Conservation (phyloP, 2,329 filamentous ascomycete species). For the Penicillium sp. region DNA sequence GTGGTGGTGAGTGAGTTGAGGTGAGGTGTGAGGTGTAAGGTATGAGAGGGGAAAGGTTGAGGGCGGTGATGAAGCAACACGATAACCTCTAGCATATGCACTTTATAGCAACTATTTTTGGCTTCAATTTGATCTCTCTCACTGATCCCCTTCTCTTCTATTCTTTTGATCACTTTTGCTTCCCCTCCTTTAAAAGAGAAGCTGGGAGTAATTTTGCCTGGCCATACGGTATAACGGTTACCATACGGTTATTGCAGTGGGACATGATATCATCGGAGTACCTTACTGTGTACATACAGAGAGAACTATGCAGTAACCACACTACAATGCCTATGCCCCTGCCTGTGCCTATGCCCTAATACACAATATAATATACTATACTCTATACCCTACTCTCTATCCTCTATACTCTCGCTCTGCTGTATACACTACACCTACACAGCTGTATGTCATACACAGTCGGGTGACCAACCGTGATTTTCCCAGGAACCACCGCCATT, state of each 20-base stretch:
- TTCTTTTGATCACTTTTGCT: too few relatives aligned
- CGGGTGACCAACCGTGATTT: constrained; percentile 47
- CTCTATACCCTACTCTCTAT: background rate
- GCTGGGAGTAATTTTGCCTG: background rate
- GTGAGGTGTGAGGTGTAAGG: constrained; percentile 25
- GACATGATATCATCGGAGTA: constrained; percentile 17
- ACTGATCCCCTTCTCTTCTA: background rate
- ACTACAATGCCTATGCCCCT: too few relatives aligned
- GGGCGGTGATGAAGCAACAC: constrained; percentile 21
- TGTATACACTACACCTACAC: background rate
- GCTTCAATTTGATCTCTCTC: constrained; percentile 8
- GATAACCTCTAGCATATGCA: too few relatives aligned
- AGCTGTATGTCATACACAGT: too few relatives aligned
- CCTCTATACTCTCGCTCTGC: background rate
- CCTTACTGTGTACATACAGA: background rate
- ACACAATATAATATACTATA: background rate
- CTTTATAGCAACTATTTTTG: background rate
- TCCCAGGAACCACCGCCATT: constrained; percentile 36
- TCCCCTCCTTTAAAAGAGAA: too few relatives aligned
- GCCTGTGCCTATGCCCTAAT: too few relatives aligned
- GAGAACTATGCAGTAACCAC: background rate
- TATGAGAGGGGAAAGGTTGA: constrained; percentile 16
- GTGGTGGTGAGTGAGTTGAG: constrained; percentile 7
- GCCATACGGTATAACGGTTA: constrained; percentile 6
- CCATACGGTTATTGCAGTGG: constrained; percentile 8